Evolutionary conservation across 768 basidiomycete species (phyloP).

Genomic region (Tylopilus subfusipes): DNA sequence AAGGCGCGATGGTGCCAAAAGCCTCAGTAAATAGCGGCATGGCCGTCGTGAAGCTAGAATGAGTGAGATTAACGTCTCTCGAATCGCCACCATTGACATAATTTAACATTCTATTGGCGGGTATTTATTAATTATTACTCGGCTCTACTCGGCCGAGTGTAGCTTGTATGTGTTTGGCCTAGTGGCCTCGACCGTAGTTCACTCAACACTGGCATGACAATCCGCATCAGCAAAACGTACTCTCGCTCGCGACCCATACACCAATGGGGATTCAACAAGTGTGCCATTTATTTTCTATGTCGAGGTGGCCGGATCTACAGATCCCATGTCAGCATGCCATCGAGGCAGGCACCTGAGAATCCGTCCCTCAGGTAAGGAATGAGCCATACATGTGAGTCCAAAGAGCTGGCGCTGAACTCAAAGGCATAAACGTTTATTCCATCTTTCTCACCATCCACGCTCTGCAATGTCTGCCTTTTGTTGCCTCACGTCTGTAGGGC

Average conservation of each 20-base stretch:
- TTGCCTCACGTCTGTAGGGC: too few species aligned
- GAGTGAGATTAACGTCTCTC: too few species aligned
- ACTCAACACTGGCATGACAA: too few species aligned
- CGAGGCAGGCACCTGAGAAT: background rate
- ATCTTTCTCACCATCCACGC: background rate
- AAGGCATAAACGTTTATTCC: background rate
- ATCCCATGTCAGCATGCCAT: background rate
- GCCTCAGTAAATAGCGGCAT: too few species aligned
- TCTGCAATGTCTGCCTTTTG: conserved; percentile 4
- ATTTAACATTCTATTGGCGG: too few species aligned
- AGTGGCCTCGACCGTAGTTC: too few species aligned
- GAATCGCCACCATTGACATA: too few species aligned
- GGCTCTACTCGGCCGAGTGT: too few species aligned
- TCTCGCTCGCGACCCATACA: background rate
- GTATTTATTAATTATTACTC: too few species aligned
- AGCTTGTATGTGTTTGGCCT: too few species aligned
- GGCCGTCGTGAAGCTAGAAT: too few species aligned
- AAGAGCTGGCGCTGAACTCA: background rate
- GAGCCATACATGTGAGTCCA: conserved; percentile 4
- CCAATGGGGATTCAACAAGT: background rate
- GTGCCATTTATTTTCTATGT: background rate
- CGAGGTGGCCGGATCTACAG: background rate
- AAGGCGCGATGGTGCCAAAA: too few species aligned
- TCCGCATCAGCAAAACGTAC: background rate
- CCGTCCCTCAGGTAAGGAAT: background rate